Base-by-base conservation (phyloP, 768 basidiomycete species). In the Phaffia australis region DNA sequence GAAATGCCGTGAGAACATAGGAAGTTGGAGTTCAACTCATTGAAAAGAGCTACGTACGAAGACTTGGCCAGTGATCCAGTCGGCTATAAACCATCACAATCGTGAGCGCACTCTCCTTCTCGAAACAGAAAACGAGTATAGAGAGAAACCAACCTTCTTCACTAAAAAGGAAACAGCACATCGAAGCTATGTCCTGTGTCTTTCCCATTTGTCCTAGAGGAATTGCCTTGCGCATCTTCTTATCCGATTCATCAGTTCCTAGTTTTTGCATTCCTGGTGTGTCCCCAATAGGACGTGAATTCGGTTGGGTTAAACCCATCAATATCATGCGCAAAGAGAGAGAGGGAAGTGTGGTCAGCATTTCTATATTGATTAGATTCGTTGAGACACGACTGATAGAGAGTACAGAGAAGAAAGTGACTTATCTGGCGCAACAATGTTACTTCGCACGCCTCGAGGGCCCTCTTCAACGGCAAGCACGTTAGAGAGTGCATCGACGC, bases 391-490 rank as follows among this genome's bases (percentile, higher is more conserved):
- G 11, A 4, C 11, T 42, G 4, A 11, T 42, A 11, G 11, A 42
- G 35, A 42, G 35, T 42, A 42, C 35, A 5, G 35, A 47, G 56
- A 8, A 2, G 25, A 11, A 3, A 49, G n/a, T 25, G 25, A 74
- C 77, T 71, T 66, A 79, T 76, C 77, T 35, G 74, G 77, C 0
- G 75, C 76, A 49, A 77, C 74, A 27, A 76, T 73, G 69, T 79
- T 95, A 21, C 89, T 88, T 56, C 93, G 85, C 23, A 98, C 84
- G n/a, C 94, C 94, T 71, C 84, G 82, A 4, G 93, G 94, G 0
- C 93, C 94, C 78, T 94, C 92, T 77, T 98, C 93, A 16, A 94
- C 83, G 1, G 93, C 91, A 30, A 97, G 77, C 2, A 89, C 91
- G 1, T 81, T 81, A 63, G 88, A 89, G 6, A 92, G 79, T 0